Base-by-base conservation (phyloP, 768 basidiomycete species). In the Amanita brunnescens region DNA sequence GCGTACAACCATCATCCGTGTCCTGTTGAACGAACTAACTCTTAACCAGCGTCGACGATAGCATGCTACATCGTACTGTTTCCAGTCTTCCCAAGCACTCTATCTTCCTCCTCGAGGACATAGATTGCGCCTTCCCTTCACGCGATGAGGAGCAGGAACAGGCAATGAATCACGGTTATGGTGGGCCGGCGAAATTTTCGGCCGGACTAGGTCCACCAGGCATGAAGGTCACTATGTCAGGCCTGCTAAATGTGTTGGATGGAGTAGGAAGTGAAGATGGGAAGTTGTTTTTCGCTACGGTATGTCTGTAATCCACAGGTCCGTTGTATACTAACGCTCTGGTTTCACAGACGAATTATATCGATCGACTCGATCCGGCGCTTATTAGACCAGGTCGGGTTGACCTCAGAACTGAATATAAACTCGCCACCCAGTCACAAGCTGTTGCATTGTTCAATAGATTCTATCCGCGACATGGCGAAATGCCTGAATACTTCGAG, bases 211-310 rank as follows among this genome's bases (percentile, higher is more conserved):
- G n/a, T n/a, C n/a, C 26, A 7, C 26, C 26, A 29, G 7, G 26
- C 26, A 29, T 29, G 5, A 41, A 66, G 1, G 74, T 80, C 24
- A 81, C 78, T 1, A 67, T 83, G 9, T 77, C 75, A 1, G 79
- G 79, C 80, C n/a, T n/a, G n/a, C n/a, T n/a, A n/a, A n/a, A n/a
- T n/a, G n/a, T n/a, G n/a, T n/a, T n/a, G n/a, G n/a, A 83, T 57
- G 80, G 80, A 2, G 74, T 80, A 10, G 76, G 76, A 2, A 78
- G 78, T 58, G 78, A 81, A 54, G 80, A 81, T 58, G 81, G 81
- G 9, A 78, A 76, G 53, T 61, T 83, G 13, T 76, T 80, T 56
- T 81, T 83, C 50, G 78, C 79, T 0, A 83, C 81, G 8, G 77
- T 76, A 41, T 41, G 72, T 7, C 24, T n/a, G 9, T 32, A n/a